Evolutionary conservation across 2,329 filamentous ascomycete species (phyloP).

Genomic region (Botrytis sinoallii): DNA sequence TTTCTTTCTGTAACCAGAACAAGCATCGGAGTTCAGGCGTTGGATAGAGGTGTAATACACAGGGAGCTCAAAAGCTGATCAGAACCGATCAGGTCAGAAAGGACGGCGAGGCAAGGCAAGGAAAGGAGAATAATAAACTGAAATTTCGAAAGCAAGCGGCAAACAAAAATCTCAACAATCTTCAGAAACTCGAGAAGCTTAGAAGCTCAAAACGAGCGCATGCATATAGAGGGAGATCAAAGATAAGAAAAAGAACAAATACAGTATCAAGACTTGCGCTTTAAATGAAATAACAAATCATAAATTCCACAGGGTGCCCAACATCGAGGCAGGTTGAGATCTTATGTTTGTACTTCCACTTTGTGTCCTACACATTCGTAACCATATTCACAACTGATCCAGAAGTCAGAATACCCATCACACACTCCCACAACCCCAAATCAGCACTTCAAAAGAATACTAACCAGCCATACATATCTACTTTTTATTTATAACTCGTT

Average conservation of each 20-base stretch:
- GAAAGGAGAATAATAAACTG: neutral
- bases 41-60: neutral
- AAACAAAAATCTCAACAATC: neutral
- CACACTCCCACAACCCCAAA: neutral
- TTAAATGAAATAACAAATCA: neutral
- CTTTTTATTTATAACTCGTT: neutral
- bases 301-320: neutral
- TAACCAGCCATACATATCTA: neutral
- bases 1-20: neutral
- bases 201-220: neutral
- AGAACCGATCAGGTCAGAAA: neutral
- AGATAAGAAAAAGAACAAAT: neutral
- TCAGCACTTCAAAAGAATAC: neutral
- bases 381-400: neutral
- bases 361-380: neutral
- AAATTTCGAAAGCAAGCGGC: neutral
- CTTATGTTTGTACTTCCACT: neutral
- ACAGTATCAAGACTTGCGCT: neutral
- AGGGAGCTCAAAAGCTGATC: neutral
- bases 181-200: neutral
- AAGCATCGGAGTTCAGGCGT: conserved; percentile 8
- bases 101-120: neutral
- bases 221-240: neutral
- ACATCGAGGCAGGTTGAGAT: neutral
- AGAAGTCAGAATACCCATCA: neutral